phyloP scores from a whole-genome alignment of 257 asterid genomes.

The Knoxia roxburghii region DNA sequence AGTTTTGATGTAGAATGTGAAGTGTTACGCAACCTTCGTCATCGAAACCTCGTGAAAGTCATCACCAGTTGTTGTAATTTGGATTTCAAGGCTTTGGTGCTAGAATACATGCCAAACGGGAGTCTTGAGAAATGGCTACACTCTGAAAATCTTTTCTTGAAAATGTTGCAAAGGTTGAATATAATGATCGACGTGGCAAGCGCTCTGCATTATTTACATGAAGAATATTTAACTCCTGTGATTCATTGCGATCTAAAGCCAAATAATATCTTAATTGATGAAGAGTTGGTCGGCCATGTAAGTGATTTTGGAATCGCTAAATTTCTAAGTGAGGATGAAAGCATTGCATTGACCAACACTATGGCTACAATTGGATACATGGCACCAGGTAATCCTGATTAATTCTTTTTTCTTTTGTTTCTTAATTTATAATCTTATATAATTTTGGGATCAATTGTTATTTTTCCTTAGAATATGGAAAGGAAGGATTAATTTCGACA shows the following conservation, averaged over 20 bases:
- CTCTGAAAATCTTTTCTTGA: not conserved
- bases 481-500: not conserved
- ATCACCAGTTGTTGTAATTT: constrained; percentile 8
- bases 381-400: constrained; percentile 10
- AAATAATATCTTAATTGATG: constrained; percentile 14
- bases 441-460: too few relatives aligned
- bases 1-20: constrained; percentile 16
- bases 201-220: constrained; percentile 12
- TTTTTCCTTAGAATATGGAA: not conserved
- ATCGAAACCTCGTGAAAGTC: constrained; percentile 12
- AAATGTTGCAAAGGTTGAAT: constrained; percentile 4
- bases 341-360: constrained; percentile 1
- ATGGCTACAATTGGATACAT: constrained; percentile 11
- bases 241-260: constrained; percentile 20
- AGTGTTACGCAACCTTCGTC: not conserved
- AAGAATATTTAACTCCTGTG: constrained; percentile 9
- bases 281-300: constrained; percentile 9
- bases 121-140: constrained; percentile 18
- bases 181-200: constrained; percentile 17
- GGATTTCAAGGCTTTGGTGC: constrained; percentile 7
- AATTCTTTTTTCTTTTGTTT: not conserved
- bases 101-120: constrained; percentile 9
- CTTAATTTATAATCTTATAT: too few relatives aligned
- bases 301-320: constrained; percentile 23
- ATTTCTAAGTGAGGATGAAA: constrained; percentile 3